Conservation (phyloP, 1,284 basidiomycete species). For the Ustilago cynodontis region DNA sequence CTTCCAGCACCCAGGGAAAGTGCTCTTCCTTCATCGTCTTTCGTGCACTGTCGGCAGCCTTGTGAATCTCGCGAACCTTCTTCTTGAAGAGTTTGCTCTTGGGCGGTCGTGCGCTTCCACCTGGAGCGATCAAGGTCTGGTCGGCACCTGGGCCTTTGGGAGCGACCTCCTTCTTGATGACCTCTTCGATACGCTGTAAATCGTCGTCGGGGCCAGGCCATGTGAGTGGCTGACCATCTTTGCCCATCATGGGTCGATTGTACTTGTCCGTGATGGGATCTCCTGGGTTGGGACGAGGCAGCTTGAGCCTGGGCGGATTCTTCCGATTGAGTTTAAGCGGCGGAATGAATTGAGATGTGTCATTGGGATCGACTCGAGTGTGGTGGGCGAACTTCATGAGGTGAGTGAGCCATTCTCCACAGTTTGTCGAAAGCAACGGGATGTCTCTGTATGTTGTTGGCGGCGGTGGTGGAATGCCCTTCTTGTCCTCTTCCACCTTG, state of each 20-base stretch:
- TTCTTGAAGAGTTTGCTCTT: constrained; percentile 64
- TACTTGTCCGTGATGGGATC: constrained; percentile 63
- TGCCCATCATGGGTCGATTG: constrained; percentile 58
- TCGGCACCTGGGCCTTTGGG: constrained; percentile 48
- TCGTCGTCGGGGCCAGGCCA: constrained; percentile 59
- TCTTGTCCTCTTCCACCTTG: constrained; percentile 38
- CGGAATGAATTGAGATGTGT: constrained; percentile 59
- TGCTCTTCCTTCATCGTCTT: constrained; percentile 66
- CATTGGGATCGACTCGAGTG: constrained; percentile 62
- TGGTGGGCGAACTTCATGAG: constrained; percentile 67
- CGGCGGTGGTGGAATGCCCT: constrained; percentile 39
- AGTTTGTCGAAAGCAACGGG: constrained; percentile 60
- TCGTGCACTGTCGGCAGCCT: constrained; percentile 62
- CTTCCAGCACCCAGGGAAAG: constrained; percentile 69
- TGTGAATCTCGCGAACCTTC: constrained; percentile 67
- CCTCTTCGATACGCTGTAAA: constrained; percentile 51
- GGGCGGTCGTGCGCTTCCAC: constrained; percentile 38
- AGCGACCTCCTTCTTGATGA: constrained; percentile 39
- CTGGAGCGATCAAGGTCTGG: constrained; percentile 55
- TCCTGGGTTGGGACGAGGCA: constrained; percentile 59
- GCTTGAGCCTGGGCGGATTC: constrained; percentile 65
- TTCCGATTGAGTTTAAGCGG: constrained; percentile 69
- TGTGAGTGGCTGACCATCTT: constrained; percentile 57
- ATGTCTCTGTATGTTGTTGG: constrained; percentile 67
- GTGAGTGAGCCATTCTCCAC: constrained; percentile 56